Evolutionary conservation across 371 early-diverging fungal species (phyloP).

Genomic region (Polyrhizophydium stewartii): DNA sequence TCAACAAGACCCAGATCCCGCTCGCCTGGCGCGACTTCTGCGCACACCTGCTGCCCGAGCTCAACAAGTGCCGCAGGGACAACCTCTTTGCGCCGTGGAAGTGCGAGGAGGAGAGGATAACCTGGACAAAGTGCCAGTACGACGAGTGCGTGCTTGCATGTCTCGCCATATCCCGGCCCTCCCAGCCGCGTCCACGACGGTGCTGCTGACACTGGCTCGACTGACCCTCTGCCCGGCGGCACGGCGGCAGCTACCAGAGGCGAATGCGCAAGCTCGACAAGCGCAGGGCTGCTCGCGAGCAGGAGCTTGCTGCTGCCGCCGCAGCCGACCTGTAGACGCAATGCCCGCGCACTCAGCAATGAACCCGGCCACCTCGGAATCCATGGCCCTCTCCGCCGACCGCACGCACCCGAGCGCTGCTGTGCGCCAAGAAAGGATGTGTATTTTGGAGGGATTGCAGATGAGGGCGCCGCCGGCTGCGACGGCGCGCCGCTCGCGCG

Average conservation of each 20-base stretch:
- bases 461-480: no score
- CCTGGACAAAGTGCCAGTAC: conserved; percentile 93
- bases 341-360: no score
- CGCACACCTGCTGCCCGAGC: conserved; percentile 80
- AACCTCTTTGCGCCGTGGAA: conserved; percentile 88
- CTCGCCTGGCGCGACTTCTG: conserved; percentile 91
- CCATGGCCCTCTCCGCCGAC: no score
- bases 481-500: no score
- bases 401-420: no score
- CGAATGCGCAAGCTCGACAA: conserved; percentile 55
- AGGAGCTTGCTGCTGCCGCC: neutral
- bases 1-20: conserved; percentile 80
- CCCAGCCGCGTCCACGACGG: no score
- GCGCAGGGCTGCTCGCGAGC: neutral
- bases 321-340: no score
- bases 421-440: no score
- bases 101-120: conserved; percentile 85
- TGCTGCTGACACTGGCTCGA: no score
- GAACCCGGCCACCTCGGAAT: no score
- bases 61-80: conserved; percentile 87
- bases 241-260: conserved; percentile 43
- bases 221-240: neutral
- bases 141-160: conserved; percentile 68
- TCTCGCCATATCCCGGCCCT: neutral
- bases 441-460: no score